These are phyloP conservation scores for Pichia sp. DNA, from an alignment of 1,139 yeast genomes.

Conservation along the genomic window DNA sequence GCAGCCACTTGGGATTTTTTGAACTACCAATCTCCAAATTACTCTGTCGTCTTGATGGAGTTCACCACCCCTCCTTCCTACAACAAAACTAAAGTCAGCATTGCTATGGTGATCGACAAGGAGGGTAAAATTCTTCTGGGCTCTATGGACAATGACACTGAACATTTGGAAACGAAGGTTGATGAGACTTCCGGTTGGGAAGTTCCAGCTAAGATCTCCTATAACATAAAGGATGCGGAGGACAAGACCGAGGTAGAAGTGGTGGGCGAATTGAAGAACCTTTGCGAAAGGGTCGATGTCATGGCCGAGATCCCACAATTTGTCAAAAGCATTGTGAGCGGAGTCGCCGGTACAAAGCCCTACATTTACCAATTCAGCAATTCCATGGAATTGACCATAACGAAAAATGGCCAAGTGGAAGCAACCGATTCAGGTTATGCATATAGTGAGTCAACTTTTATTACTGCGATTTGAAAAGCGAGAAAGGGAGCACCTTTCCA, in stretches of 20 bases:
- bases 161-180: conserved; percentile 53
- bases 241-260: conserved; percentile 41
- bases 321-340: conserved; percentile 88
- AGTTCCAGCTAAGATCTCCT: conserved; percentile 66
- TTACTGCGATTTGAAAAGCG: conserved; percentile 35
- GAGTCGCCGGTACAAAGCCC: conserved; percentile 94
- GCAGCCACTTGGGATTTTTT: conserved; percentile 95
- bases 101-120: conserved; percentile 64
- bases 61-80: conserved; percentile 91
- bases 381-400: conserved; percentile 38
- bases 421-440: conserved; percentile 61
- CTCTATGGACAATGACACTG: conserved; percentile 61
- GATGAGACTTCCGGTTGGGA: conserved; percentile 94
- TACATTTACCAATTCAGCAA: conserved; percentile 88
- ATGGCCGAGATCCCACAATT: conserved; percentile 96
- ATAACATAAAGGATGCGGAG: conserved; percentile 46
- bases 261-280: conserved; percentile 49
- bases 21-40: conserved; percentile 75
- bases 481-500: background rate
- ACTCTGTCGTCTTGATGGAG: conserved; percentile 85
- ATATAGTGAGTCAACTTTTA: conserved; percentile 82
- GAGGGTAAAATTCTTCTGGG: conserved; percentile 63
- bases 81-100: conserved; percentile 73
- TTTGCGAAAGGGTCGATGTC: conserved; percentile 91
- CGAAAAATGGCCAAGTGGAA: conserved; percentile 33